These are phyloP conservation scores for Entoloma clypeatum DNA, from an alignment of 1,284 basidiomycete genomes.

Conservation along the genomic window DNA sequence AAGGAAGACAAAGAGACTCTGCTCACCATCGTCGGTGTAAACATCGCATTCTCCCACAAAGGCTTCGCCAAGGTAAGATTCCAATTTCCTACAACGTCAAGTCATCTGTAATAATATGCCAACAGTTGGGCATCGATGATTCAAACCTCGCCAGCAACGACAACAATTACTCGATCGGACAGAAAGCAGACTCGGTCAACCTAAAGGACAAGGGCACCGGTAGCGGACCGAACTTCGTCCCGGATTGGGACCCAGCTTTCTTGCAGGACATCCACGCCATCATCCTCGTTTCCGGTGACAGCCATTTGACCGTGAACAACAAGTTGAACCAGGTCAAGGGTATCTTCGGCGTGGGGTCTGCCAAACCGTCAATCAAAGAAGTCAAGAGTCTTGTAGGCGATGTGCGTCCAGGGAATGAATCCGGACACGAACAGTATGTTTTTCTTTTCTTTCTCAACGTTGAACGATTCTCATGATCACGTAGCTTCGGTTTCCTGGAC, in stretches of 20 bases:
- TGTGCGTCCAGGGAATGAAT: constrained; percentile 31
- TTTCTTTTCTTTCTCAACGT: neutral
- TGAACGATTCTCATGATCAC: neutral
- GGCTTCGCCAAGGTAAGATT: constrained; percentile 30
- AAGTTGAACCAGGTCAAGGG: constrained; percentile 26
- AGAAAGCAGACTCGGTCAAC: constrained; percentile 25
- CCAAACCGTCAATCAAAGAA: constrained; percentile 27
- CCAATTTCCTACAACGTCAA: no score
- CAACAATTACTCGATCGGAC: constrained; percentile 28
- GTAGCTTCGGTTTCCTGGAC: constrained; percentile 41
- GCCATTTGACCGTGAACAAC: constrained; percentile 27
- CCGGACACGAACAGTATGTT: constrained; percentile 37
- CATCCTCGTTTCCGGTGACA: constrained; percentile 34
- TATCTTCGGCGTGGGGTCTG: constrained; percentile 27
- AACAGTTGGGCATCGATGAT: no score
- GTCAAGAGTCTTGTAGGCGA: constrained; percentile 30
- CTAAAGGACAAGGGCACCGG: constrained; percentile 31
- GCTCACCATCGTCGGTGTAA: constrained; percentile 30
- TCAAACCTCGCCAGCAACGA: constrained; percentile 22
- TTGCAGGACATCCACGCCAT: constrained; percentile 33
- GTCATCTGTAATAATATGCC: no score
- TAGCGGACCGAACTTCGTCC: constrained; percentile 22
- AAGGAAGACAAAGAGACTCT: constrained; percentile 21
- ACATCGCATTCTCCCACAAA: constrained; percentile 32
- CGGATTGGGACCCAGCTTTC: constrained; percentile 37